phyloP scores from a whole-genome alignment of 441 rosid species.

The Dalechampia spathulata region DNA sequence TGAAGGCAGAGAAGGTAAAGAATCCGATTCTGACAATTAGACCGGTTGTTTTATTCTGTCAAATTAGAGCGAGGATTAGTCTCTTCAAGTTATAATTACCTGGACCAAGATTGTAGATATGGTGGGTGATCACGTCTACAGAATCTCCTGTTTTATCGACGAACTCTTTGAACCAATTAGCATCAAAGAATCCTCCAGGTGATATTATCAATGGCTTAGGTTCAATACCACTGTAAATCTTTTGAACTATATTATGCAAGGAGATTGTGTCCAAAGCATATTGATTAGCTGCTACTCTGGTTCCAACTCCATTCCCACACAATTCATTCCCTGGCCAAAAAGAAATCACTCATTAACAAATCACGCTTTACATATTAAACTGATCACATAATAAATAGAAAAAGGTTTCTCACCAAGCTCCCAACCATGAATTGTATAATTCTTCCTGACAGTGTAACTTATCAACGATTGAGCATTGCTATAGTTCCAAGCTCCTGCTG shows the following conservation, averaged over 20 bases:
- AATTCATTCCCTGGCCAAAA: constrained; percentile 67
- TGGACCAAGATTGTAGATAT: constrained; percentile 95
- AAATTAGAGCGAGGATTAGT: constrained; percentile 9
- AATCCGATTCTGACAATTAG: constrained; percentile 3
- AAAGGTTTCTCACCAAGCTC: constrained; percentile 62
- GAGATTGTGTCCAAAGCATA: constrained; percentile 65
- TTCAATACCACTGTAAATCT: constrained; percentile 36
- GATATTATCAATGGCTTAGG: constrained; percentile 64
- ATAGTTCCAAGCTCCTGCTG: constrained; percentile 76
- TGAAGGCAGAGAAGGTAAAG: constrained; percentile 9
- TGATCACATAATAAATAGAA: too few relatives aligned
- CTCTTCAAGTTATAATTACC: constrained; percentile 30
- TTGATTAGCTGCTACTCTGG: constrained; percentile 59
- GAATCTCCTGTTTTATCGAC: constrained; percentile 37
- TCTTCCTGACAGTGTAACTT: constrained; percentile 46
- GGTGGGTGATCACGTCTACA: constrained; percentile 62
- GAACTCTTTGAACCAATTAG: constrained; percentile 60
- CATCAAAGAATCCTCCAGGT: constrained; percentile 89
- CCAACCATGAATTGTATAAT: constrained; percentile 67
- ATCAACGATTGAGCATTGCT: constrained; percentile 76
- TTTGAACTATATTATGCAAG: constrained; percentile 39
- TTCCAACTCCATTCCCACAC: constrained; percentile 75
- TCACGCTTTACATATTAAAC: too few relatives aligned
- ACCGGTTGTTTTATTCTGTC: background rate
- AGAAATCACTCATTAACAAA: background rate